Percentiles rank a stretch among this genome's conserved stretches.
Evolutionary conservation across 768 basidiomycete species (phyloP).

Genomic region (Collybia sp.): DNA sequence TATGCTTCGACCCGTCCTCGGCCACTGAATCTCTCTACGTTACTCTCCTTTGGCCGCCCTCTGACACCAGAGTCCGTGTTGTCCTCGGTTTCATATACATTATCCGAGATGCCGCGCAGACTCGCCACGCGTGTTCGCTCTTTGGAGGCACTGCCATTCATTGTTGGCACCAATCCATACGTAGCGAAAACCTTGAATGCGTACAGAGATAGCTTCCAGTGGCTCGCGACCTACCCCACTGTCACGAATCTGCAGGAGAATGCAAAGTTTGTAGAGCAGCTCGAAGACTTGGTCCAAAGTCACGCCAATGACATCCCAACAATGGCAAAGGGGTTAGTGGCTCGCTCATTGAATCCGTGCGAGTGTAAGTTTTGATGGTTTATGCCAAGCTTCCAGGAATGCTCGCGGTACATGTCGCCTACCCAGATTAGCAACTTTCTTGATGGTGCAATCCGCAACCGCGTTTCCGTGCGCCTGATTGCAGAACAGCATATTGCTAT

Average conservation of each 20-base stretch:
- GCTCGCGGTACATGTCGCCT: constrained; percentile 76
- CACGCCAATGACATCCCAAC: constrained; percentile 89
- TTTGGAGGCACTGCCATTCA: constrained; percentile 76
- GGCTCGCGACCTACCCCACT: constrained; percentile 61
- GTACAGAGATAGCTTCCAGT: constrained; percentile 66
- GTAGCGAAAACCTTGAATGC: constrained; percentile 66
- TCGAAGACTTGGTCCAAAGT: constrained; percentile 67
- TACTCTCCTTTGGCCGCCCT: constrained; percentile 75
- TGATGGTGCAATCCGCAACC: constrained; percentile 79
- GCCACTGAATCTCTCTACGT: constrained; percentile 65
- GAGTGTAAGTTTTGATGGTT: neutral
- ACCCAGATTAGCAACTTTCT: constrained; percentile 76
- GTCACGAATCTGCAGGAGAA: constrained; percentile 71
- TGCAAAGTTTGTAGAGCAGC: constrained; percentile 54
- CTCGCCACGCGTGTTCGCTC: constrained; percentile 72
- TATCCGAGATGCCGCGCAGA: constrained; percentile 73
- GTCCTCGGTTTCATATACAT: constrained; percentile 67
- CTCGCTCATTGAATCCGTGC: constrained; percentile 3
- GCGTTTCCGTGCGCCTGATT: constrained; percentile 83
- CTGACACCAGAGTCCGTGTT: constrained; percentile 67
- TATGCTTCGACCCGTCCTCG: constrained; percentile 61
- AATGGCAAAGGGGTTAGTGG: constrained; percentile 77
- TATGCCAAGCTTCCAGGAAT: constrained; percentile 73
- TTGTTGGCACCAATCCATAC: constrained; percentile 87
- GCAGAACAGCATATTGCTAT: constrained; percentile 90